A percentile compares a stretch with the other conserved stretches of the same genome.
These are phyloP conservation scores for Xylariaceae sp. DNA, from an alignment of 2,329 filamentous ascomycete genomes.

Conservation along the genomic window DNA sequence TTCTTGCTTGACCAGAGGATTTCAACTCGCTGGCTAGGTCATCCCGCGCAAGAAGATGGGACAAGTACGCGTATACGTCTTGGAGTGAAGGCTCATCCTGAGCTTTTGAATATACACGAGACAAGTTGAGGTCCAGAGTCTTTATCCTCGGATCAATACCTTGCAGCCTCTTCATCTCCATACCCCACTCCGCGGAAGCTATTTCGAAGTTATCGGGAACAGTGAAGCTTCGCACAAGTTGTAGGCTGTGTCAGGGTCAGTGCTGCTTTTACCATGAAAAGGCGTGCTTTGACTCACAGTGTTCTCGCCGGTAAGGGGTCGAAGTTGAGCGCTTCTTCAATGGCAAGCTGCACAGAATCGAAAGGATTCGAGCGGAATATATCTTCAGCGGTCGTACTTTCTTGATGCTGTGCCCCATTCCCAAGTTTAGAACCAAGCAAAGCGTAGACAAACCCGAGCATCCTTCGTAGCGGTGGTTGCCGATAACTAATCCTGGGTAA, in stretches of 20 bases:
- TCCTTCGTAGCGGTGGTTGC: not conserved
- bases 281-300: constrained; percentile 15
- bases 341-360: constrained; percentile 9
- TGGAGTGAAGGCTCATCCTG: constrained; percentile 11
- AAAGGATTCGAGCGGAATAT: constrained; percentile 14
- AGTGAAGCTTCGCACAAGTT: constrained; percentile 14
- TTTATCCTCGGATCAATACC: constrained; percentile 14
- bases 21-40: not conserved
- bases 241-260: constrained; percentile 17
- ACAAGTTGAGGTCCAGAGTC: constrained; percentile 12
- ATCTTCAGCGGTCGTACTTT: not conserved
- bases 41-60: constrained; percentile 8
- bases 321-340: constrained; percentile 14
- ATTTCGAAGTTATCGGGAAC: constrained; percentile 11
- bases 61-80: constrained; percentile 16
- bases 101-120: constrained; percentile 1
- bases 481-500: too few species aligned
- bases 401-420: too few species aligned
- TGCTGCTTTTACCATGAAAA: not conserved
- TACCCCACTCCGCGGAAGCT: constrained; percentile 18
- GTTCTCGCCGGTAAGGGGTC: constrained; percentile 15
- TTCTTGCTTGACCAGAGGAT: too few species aligned
- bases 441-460: not conserved
- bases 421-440: too few species aligned
- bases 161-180: constrained; percentile 20